phyloP scores from a whole-genome alignment of 2,329 filamentous ascomycete species.

The Rutstroemia sp. region DNA sequence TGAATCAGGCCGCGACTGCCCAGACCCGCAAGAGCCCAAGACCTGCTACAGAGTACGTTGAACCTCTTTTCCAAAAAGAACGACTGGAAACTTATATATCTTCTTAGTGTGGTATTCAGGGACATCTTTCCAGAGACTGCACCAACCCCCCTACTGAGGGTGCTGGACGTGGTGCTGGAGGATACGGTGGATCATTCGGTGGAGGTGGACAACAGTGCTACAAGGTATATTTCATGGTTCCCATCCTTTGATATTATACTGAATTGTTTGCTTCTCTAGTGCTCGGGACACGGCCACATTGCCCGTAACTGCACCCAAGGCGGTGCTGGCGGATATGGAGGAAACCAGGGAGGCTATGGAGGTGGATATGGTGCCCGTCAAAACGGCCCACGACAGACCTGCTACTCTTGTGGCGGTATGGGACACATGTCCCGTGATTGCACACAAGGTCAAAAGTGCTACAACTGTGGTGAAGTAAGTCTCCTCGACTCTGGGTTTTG shows the following conservation, averaged over 20 bases:
- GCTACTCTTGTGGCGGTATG: slow-evolving; percentile 96
- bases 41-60: slow-evolving; percentile 54
- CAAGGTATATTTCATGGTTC: slow-evolving; percentile 43
- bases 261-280: slow-evolving; percentile 41
- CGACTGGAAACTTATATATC: not conserved
- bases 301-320: slow-evolving; percentile 75
- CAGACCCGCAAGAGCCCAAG: slow-evolving; percentile 74
- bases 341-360: slow-evolving; percentile 33
- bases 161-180: slow-evolving; percentile 24
- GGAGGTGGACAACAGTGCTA: slow-evolving; percentile 67
- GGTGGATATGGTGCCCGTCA: slow-evolving; percentile 40
- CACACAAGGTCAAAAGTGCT: slow-evolving; percentile 99
- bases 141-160: slow-evolving; percentile 28
- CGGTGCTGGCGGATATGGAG: slow-evolving; percentile 36
- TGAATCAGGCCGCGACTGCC: slow-evolving; percentile 73
- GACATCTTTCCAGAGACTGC: slow-evolving; percentile 82
- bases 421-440: slow-evolving; percentile 97
- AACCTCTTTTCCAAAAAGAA: too few relatives aligned
- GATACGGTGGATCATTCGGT: slow-evolving; percentile 27
- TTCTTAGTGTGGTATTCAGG: slow-evolving; percentile 60
- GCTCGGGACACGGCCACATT: slow-evolving; percentile 92
- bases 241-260: not conserved
- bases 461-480: slow-evolving; percentile 93
- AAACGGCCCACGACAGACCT: slow-evolving; percentile 61
- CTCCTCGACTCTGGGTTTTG: slow-evolving; percentile 37